Evolutionary conservation across 129 eudicot species (phyloP).

Genomic region (Flaveria linearis): DNA sequence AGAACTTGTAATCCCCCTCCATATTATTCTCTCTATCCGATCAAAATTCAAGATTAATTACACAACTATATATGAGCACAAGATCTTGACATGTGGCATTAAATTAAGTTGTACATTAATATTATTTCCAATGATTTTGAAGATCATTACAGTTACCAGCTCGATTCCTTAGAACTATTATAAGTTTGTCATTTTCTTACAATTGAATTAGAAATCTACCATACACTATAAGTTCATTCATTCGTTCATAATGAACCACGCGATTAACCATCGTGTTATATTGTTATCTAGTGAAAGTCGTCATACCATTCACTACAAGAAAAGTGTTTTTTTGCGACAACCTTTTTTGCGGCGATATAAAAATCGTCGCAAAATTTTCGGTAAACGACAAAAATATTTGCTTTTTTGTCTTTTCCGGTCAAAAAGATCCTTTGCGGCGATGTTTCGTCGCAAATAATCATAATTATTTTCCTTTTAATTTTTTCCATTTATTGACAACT

Average conservation of each 20-base stretch:
- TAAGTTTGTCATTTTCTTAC: slow-evolving; percentile 4
- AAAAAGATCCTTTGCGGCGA: too few species aligned
- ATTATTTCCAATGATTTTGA: slow-evolving; percentile 32
- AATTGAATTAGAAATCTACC: not conserved
- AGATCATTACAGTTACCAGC: slow-evolving; percentile 7
- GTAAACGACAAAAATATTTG: too few species aligned
- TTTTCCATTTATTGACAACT: too few species aligned
- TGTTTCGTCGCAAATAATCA: too few species aligned
- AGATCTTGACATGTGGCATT: slow-evolving; percentile 34
- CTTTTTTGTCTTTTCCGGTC: too few species aligned
- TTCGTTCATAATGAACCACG: not conserved
- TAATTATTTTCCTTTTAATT: too few species aligned
- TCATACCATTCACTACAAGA: too few species aligned
- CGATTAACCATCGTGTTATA: not conserved
- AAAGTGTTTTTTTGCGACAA: too few species aligned
- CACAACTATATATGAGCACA: slow-evolving; percentile 13
- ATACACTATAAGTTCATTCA: not conserved
- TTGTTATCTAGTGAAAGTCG: slow-evolving; percentile 7
- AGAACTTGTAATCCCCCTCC: slow-evolving; percentile 17
- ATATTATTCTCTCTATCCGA: slow-evolving; percentile 34
- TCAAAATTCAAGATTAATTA: slow-evolving; percentile 26
- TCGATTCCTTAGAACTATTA: not conserved
- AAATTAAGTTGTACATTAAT: slow-evolving; percentile 13
- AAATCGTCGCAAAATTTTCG: too few species aligned
- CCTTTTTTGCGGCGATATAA: too few species aligned